Evolutionary conservation across 306 rosid species (phyloP).

Genomic region (Begonia fuchsioides): DNA sequence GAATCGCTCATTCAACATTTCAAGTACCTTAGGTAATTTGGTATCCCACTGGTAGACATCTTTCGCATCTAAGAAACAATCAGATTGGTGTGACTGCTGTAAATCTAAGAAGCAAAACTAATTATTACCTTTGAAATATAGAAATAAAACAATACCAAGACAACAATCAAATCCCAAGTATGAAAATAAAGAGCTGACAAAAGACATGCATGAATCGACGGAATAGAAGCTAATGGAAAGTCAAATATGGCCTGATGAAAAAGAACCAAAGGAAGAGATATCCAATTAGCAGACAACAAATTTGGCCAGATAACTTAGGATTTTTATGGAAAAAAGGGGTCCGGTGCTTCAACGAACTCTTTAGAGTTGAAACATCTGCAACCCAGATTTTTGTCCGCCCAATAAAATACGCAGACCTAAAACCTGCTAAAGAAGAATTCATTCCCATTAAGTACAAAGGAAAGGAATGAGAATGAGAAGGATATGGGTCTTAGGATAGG

Average conservation of each 20-base stretch:
- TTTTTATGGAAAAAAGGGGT: conserved; percentile 23
- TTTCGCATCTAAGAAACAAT: conserved; percentile 11
- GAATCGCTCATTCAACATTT: neutral
- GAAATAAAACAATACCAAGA: neutral
- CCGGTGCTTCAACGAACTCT: conserved; percentile 44
- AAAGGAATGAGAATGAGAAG: conserved; percentile 2
- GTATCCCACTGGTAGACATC: conserved; percentile 14
- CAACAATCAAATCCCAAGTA: neutral
- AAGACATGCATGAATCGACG: neutral
- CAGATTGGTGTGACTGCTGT: conserved; percentile 8
- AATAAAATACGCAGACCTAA: conserved; percentile 16
- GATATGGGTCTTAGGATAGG: neutral
- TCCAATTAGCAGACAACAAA: conserved; percentile 6
- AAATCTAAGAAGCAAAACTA: conserved; percentile 21
- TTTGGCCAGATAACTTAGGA: conserved; percentile 32
- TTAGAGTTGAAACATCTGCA: conserved; percentile 35
- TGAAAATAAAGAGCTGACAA: neutral
- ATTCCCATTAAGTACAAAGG: conserved; percentile 1
- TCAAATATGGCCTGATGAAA: neutral
- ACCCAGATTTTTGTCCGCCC: conserved; percentile 37
- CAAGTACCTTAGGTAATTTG: conserved; percentile 38
- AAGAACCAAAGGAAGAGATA: neutral
- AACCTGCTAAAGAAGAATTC: conserved; percentile 12
- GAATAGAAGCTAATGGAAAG: neutral
- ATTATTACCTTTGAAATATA: neutral